Evolutionary conservation across 2,329 filamentous ascomycete species (phyloP), one percentile per base, ranked within the genome.

Genomic region (Aspergillus transmontanensis): DNA sequence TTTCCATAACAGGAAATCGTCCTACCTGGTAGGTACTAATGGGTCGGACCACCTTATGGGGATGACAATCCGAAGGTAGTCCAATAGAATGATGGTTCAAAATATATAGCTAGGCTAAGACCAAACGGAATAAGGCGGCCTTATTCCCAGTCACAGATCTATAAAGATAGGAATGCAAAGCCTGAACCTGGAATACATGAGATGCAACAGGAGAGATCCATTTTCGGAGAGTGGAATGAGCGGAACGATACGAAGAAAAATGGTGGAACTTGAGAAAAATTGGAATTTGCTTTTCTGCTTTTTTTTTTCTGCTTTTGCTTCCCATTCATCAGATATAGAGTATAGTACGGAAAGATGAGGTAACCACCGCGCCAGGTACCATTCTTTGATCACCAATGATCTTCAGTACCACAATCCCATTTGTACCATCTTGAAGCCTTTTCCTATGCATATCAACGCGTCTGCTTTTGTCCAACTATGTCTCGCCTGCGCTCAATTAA

Each of bases 381-480:
- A 64, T 65, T 61, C 66, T 57, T 69, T 63, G 58, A 56, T 62
- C 63, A 62, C 59, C 64, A 60, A 60, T 60, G 57, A 68, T 65
- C 63, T 66, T 69, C 68, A 71, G 65, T 71, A 72, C 64, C 64
- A 68, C 63, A 66, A 71, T 63, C 61, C 65, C 64, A 70, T 69
- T 68, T 66, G 65, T 66, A 68, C 65, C 60, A 64, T 65, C 62
- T 68, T 65, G 63, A 70, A 71, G 66, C 69, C 69, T 66, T 66
- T 68, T 71, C 68, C 66, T 64, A 68, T 69, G 69, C 64, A 69
- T 66, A 68, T 60, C 66, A 67, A 68, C 64, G 60, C 68, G 63
- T 67, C 71, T 69, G 68, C 72, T 71, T 71, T 68, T 69, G 66
- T 72, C 69, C 69, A 71, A 67, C 67, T 66, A 66, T 70, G 66